Evolutionary conservation across 129 eudicot species (phyloP), one percentile per base, ranked within the genome.

Genomic region (Erigeron canadensis): DNA sequence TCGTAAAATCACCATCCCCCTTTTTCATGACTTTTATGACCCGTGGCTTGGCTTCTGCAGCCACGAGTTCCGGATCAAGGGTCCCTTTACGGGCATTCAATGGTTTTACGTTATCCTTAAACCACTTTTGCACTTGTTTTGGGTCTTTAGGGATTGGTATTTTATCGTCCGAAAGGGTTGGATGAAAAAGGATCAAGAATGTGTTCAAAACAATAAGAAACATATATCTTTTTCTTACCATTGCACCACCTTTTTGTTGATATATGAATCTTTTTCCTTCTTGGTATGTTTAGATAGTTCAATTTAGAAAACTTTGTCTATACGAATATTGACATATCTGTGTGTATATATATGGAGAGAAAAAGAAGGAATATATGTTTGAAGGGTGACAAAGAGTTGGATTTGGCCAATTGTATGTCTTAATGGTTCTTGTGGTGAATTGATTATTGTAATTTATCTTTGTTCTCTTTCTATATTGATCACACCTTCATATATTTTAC

Each of bases 1-100:
- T 90, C 65, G 81, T 85, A 63, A 87, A 90, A 60, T 81, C 86
- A 2, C 91, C 87, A 13, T 80, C 81, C 10, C 97, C 95, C 18
- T 84, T 82, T 37, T 77, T 75, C 62, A 54, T 72, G 21, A 90
- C 82, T 5, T 56, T 71, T 54, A 90, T 77, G 39, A 85, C 63
- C 70, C 70, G 77, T 1, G 81, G 60, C 7, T 40, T 7, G 10
- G 62, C 80, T 67, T 87, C 91, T 0, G 91, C 89, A 0, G 79
- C 82, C 55, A 40, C 84, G 6, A 90, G 38, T 17, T 38, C 75
- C 0, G 89, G 91, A 13, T 85, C 85, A 13, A 87, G 28, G 1
- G 85, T 54, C 6, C 70, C 80, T 50, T 67, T 80, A 15, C 87
- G 76, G 23, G 77, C 43, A 7, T 70, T n/a, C 5, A 70, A 11